Percentiles rank a stretch among this genome's conserved stretches.
Conservation (phyloP, 441 rosid species). For the Manihot esculenta region DNA sequence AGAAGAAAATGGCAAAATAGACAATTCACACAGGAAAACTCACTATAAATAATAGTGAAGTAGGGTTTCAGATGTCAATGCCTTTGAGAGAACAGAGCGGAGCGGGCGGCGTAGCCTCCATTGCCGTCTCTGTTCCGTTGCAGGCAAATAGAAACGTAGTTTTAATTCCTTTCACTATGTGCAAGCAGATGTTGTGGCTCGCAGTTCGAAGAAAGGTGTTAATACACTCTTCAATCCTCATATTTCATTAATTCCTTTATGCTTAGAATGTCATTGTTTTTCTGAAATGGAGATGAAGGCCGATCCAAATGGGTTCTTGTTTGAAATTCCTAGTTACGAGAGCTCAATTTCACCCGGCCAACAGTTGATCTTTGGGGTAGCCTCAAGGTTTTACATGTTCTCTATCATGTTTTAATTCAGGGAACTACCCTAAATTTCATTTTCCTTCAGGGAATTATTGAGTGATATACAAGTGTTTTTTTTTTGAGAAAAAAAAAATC, state of each 20-base stretch:
- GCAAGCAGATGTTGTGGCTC: neutral
- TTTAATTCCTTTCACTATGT: neutral
- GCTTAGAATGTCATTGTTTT: no score
- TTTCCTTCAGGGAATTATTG: no score
- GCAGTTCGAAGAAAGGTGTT: constrained; percentile 7
- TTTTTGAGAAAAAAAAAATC: no score
- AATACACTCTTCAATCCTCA: neutral
- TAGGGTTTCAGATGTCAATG: constrained; percentile 22
- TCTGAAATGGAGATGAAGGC: constrained; percentile 16
- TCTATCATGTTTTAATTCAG: constrained; percentile 1
- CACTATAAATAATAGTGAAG: neutral
- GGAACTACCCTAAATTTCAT: constrained; percentile 12
- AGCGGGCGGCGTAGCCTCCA: neutral
- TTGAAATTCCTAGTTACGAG: neutral
- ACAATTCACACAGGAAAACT: neutral
- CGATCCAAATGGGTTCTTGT: constrained; percentile 49
- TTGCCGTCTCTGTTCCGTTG: constrained; percentile 47
- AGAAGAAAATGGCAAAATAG: constrained; percentile 8
- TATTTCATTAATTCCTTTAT: neutral
- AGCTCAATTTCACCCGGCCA: constrained; percentile 62
- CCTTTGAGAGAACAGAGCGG: constrained; percentile 51
- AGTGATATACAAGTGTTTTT: no score
- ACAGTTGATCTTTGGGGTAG: constrained; percentile 22
- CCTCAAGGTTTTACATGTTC: constrained; percentile 12
- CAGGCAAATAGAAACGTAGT: constrained; percentile 36